phyloP scores from a whole-genome alignment of 2,329 filamentous ascomycete genomes.

The Colletotrichum sp. region DNA sequence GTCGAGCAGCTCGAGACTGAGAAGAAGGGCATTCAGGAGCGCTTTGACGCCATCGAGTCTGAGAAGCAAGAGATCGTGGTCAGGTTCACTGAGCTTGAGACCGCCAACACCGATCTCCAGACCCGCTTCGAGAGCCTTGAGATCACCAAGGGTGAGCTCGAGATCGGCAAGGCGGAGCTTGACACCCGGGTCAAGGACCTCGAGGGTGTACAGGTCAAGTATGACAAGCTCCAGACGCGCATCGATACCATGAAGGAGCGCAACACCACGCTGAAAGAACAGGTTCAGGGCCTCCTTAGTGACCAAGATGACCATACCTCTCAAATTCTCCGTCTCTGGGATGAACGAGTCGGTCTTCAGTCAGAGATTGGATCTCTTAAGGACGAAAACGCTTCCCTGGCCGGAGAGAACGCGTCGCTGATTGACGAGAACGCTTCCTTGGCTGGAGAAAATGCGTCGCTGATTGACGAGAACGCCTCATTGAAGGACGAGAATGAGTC shows the following conservation, averaged over 20 bases:
- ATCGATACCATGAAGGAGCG: constrained; percentile 14
- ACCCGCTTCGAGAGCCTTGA: constrained; percentile 14
- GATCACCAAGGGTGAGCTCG: constrained; percentile 10
- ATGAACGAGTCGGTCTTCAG: constrained; percentile 13
- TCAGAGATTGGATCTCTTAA: constrained; percentile 15
- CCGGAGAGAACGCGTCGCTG: background rate
- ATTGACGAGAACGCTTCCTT: background rate
- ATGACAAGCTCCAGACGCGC: constrained; percentile 16
- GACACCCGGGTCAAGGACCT: constrained; percentile 16
- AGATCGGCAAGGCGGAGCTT: constrained; percentile 3
- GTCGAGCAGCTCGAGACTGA: constrained; percentile 14
- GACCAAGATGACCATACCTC: constrained; percentile 21
- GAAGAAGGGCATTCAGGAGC: constrained; percentile 3
- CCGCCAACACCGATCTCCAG: constrained; percentile 3
- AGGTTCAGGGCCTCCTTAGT: constrained; percentile 12
- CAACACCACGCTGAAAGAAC: constrained; percentile 12
- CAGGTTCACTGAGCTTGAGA: constrained; percentile 7
- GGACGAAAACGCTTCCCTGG: constrained; percentile 15
- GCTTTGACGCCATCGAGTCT: constrained; percentile 1
- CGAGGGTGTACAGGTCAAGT: constrained; percentile 15
- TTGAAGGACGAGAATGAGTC: constrained; percentile 20
- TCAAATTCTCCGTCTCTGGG: constrained; percentile 12
- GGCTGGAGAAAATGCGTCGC: background rate
- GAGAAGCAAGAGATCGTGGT: constrained; percentile 15
- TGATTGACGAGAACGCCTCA: background rate